Conservation (phyloP, 805 yeast species). For the Sugiyamaella valdiviana region DNA sequence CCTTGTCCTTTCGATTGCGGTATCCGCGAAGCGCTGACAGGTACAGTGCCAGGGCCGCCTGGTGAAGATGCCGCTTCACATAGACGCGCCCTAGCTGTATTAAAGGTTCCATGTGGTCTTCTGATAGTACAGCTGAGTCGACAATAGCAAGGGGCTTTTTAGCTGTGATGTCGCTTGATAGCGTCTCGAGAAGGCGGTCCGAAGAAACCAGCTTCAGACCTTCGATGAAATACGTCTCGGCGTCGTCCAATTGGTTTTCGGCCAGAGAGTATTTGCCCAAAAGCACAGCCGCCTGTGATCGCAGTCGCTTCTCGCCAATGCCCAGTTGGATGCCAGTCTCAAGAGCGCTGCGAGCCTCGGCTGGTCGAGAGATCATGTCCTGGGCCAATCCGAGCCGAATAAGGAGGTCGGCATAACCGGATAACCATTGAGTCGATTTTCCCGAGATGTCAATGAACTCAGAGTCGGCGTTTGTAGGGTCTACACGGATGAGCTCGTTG, state of each 20-base stretch:
- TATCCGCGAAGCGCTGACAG: constrained; percentile 23
- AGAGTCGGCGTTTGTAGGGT: background rate
- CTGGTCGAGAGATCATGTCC: constrained; percentile 14
- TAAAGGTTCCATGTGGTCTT: constrained; percentile 15
- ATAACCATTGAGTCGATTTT: constrained; percentile 28
- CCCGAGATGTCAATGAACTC: constrained; percentile 17
- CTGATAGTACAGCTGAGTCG: background rate
- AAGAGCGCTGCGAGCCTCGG: constrained; percentile 25
- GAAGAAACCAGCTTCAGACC: constrained; percentile 9
- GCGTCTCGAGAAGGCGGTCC: background rate
- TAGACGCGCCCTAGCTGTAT: constrained; percentile 22
- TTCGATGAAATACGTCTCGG: constrained; percentile 3
- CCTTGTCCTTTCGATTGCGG: constrained; percentile 3
- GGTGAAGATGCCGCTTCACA: constrained; percentile 9
- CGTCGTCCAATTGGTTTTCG: constrained; percentile 1
- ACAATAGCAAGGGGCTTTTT: constrained; percentile 2
- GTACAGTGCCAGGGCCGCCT: constrained; percentile 21
- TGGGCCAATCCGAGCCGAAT: constrained; percentile 27
- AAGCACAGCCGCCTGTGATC: background rate
- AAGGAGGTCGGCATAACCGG: constrained; percentile 31
- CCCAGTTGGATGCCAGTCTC: constrained; percentile 6
- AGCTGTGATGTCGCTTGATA: background rate
- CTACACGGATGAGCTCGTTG: constrained; percentile 18
- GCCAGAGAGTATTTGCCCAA: constrained; percentile 6
- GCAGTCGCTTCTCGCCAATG: background rate